Conservation (phyloP, 441 rosid genomes). For the Flueggea neowawraea region DNA sequence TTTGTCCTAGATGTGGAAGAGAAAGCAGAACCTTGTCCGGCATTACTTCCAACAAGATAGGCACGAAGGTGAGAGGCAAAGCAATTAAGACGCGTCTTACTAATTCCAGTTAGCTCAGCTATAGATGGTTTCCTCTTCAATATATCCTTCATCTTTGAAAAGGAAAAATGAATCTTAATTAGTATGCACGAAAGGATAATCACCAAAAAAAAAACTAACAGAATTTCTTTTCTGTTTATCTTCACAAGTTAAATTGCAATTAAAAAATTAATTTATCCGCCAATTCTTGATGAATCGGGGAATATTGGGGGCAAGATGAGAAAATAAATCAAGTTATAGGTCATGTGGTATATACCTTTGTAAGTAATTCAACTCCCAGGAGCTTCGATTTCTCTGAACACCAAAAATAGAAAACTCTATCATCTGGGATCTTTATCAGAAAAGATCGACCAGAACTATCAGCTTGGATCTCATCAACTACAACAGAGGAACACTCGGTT, state of each 20-base stretch:
- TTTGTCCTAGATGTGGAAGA: constrained; percentile 4
- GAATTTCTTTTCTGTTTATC: background rate
- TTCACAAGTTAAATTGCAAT: background rate
- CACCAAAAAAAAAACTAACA: background rate
- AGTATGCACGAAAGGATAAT: background rate
- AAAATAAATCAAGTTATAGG: background rate
- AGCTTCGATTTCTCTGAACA: constrained; percentile 91
- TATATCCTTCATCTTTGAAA: constrained; percentile 72
- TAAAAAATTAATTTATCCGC: background rate
- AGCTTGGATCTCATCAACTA: constrained; percentile 55
- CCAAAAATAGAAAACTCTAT: constrained; percentile 69
- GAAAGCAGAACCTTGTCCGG: constrained; percentile 25
- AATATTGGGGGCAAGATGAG: background rate
- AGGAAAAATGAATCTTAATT: constrained; percentile 4
- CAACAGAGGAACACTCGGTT: constrained; percentile 41
- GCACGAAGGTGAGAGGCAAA: constrained; percentile 81
- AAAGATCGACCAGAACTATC: constrained; percentile 91
- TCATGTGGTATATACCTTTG: constrained; percentile 50
- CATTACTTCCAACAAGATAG: constrained; percentile 63
- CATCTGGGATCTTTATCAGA: constrained; percentile 49
- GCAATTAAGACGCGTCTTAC: constrained; percentile 76
- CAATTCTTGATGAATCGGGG: background rate
- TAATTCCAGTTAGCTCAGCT: constrained; percentile 88
- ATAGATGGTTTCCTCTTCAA: constrained; percentile 80
- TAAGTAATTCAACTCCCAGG: constrained; percentile 73